These are phyloP conservation scores for Skeletonema tropicum DNA, from an alignment of 108 stramenopile species.

Conservation along the genomic window DNA sequence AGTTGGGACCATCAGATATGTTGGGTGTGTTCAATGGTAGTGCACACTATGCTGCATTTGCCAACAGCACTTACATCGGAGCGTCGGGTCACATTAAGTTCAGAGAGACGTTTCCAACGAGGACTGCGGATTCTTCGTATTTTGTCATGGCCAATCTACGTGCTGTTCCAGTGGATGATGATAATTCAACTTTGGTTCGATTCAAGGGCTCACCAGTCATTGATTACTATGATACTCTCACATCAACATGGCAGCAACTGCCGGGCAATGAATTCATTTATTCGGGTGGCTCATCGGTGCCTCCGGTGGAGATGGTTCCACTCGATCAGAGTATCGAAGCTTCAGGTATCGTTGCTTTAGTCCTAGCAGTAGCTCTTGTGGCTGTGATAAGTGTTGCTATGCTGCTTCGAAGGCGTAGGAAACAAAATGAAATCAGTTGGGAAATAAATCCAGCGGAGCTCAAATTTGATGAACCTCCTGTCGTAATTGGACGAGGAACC, in stretches of 20 bases:
- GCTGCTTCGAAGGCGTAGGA: constrained; percentile 29
- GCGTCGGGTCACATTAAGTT: constrained; percentile 3
- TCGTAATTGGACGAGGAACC: constrained; percentile 42
- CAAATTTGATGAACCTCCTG: constrained; percentile 52
- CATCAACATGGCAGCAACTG: constrained; percentile 1
- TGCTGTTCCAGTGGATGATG: not conserved
- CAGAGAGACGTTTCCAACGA: not conserved
- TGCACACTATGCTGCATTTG: constrained; percentile 4
- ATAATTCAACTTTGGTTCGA: not conserved
- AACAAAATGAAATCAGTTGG: constrained; percentile 53
- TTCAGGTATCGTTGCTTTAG: not conserved
- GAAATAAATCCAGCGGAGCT: constrained; percentile 53
- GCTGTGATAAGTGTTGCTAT: constrained; percentile 7
- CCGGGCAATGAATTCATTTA: not conserved
- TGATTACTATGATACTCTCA: constrained; percentile 6
- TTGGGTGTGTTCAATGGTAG: not conserved
- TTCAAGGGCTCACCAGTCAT: constrained; percentile 5
- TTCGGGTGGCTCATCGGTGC: constrained; percentile 1
- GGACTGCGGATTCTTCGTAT: constrained; percentile 5
- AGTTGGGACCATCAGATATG: not conserved
- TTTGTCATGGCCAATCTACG: constrained; percentile 4
- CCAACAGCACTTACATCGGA: constrained; percentile 2
- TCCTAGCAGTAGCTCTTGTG: constrained; percentile 9
- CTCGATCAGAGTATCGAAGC: not conserved
- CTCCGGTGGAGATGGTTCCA: constrained; percentile 2